Base-by-base conservation (phyloP, 2,329 filamentous ascomycete species). In the Aurifilum marmelostoma region DNA sequence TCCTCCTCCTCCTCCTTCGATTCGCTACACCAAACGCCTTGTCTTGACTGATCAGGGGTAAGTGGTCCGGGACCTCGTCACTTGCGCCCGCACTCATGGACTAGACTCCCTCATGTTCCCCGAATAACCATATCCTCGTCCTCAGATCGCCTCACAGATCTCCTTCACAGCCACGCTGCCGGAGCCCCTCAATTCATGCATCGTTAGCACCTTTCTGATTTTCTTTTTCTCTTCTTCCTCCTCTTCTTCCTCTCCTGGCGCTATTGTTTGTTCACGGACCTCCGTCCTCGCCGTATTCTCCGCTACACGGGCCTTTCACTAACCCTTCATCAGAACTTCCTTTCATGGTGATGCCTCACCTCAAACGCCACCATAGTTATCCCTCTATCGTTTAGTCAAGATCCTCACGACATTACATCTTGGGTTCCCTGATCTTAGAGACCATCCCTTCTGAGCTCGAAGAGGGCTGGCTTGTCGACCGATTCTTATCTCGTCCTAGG, bases 91-190 rank as follows among this genome's bases (percentile, higher is more conserved):
- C 67, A 52, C 34, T 27, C 32, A 41, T 62, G 71, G 72, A 72
- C 69, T 73, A 70, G 73, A 72, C 71, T 47, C 24, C 59, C 67
- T 63, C 56, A 70, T 68, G 69, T 66, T 68, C 67, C 72, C 71
- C 72, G 71, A 64, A 72, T 66, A 59, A 37, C 29, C 64, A 64
- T 43, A 65, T 56, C 63, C 43, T 39, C 64, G 68, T 71, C 68
- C 72, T 71, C 73, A 71, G 71, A 75, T 72, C 74, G 71, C 67
- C 73, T 75, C 74, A 76, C 74, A 74, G 71, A 73, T 73, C 73
- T 70, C 68, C 73, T 75, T 74, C 76, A 76, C 73, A 76, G 73
- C 75, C 72, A 74, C 72, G 73, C 73, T 75, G 72, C 75, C 72
- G 73, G 70, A 73, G 66, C 71, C 72, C 71, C 74, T 73, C 68